Evolutionary conservation across 2,329 filamentous ascomycete genomes (phyloP).

Genomic region (Thielaviopsis euricoi): DNA sequence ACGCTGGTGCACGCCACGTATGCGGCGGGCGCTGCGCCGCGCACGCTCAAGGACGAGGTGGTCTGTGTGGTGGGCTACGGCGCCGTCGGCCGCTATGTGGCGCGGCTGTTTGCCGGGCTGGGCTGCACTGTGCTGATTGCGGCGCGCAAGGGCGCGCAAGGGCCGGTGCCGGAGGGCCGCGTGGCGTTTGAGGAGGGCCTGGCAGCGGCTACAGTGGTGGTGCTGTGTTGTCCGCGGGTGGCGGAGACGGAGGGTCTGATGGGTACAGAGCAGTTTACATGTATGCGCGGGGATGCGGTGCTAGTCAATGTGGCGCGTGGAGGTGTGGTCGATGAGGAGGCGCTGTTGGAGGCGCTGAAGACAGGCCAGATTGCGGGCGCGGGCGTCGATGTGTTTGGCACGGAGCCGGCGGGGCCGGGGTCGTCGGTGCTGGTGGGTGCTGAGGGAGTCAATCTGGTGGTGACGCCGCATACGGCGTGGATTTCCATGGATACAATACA

Average conservation of each 20-base stretch:
- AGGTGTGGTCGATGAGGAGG: slow-evolving; percentile 63
- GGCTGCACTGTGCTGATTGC: slow-evolving; percentile 2
- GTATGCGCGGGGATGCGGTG: slow-evolving; percentile 58
- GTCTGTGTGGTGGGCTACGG: slow-evolving; percentile 5
- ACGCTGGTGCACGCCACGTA: slow-evolving; percentile 1
- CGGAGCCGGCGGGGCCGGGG: slow-evolving; percentile 43
- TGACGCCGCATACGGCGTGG: slow-evolving; percentile 12
- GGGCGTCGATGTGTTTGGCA: slow-evolving; percentile 64
- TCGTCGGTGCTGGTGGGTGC: neutral
- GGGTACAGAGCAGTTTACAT: slow-evolving; percentile 15
- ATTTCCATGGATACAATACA: slow-evolving; percentile 10
- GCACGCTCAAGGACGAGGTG: slow-evolving; percentile 2
- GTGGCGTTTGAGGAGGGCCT: slow-evolving; percentile 34
- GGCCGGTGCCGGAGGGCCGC: neutral
- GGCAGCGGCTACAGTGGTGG: slow-evolving; percentile 55
- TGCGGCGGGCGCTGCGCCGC: neutral
- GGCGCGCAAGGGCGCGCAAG: neutral
- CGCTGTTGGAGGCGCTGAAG: slow-evolving; percentile 53
- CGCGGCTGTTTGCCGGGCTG: neutral
- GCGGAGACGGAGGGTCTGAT: slow-evolving; percentile 63
- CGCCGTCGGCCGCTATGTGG: slow-evolving; percentile 4
- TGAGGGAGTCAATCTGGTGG: slow-evolving; percentile 7
- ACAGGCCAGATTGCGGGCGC: slow-evolving; percentile 58
- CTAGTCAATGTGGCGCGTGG: slow-evolving; percentile 68
- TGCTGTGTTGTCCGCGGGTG: slow-evolving; percentile 65